Conservation (phyloP, 257 asterid genomes). For the Forsythia suspensa region DNA sequence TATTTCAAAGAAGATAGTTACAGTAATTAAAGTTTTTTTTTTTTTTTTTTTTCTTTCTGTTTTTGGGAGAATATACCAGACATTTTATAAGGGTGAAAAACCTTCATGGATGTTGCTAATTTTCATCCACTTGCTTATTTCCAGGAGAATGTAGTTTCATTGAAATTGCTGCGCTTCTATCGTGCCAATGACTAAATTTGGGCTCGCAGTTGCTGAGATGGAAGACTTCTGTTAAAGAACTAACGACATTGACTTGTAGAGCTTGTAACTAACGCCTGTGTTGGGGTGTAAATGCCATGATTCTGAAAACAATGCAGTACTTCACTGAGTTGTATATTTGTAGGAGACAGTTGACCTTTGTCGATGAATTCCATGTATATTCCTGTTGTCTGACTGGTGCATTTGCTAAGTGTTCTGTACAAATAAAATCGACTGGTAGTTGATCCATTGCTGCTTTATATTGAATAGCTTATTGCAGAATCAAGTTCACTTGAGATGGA, state of each 20-base stretch:
- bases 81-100: background rate
- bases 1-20: background rate
- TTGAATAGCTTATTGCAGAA: background rate
- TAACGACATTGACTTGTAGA: constrained; percentile 19
- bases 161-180: constrained; percentile 72
- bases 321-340: background rate
- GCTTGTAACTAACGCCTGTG: constrained; percentile 10
- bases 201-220: background rate
- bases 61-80: background rate
- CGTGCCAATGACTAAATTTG: constrained; percentile 45
- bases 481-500: background rate
- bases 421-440: background rate
- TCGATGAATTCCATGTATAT: background rate
- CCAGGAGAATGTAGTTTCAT: constrained; percentile 59
- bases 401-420: background rate
- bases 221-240: background rate
- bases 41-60: background rate
- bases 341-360: background rate
- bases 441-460: background rate
- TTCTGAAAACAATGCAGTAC: constrained; percentile 1
- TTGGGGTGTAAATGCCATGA: constrained; percentile 26
- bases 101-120: constrained; percentile 10
- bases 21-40: background rate
- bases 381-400: background rate
- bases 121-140: constrained; percentile 15